phyloP scores from a whole-genome alignment of 2,329 filamentous ascomycete genomes.

The Phialocephala sp. region DNA sequence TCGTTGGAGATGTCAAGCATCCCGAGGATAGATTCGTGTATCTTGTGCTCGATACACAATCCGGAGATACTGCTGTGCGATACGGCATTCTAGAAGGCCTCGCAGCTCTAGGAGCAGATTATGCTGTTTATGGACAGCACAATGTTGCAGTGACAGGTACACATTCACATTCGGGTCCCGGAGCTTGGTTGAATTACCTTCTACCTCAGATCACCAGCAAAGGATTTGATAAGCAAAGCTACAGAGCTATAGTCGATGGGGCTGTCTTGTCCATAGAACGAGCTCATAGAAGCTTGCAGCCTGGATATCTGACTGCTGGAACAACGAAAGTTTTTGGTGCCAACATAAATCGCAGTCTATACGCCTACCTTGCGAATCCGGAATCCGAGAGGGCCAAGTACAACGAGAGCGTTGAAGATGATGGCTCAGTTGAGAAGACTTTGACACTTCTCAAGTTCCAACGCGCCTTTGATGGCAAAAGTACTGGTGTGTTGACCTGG shows the following conservation, averaged over 20 bases:
- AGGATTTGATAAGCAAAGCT: slow-evolving; percentile 86
- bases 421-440: slow-evolving; percentile 70
- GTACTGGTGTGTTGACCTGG: slow-evolving; percentile 85
- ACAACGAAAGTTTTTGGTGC: slow-evolving; percentile 73
- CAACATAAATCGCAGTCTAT: slow-evolving; percentile 89
- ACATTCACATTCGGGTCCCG: slow-evolving; percentile 90
- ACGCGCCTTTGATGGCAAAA: slow-evolving; percentile 74
- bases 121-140: slow-evolving; percentile 74
- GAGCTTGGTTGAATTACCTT: slow-evolving; percentile 93
- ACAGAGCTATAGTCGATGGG: slow-evolving; percentile 87
- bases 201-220: slow-evolving; percentile 88
- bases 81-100: slow-evolving; percentile 85
- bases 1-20: slow-evolving; percentile 72
- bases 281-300: slow-evolving; percentile 72
- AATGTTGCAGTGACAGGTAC: slow-evolving; percentile 93
- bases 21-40: slow-evolving; percentile 81
- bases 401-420: slow-evolving; percentile 55
- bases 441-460: slow-evolving; percentile 82
- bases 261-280: slow-evolving; percentile 80
- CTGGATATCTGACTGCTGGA: slow-evolving; percentile 73
- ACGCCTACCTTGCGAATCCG: slow-evolving; percentile 87
- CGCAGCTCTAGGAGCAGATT: slow-evolving; percentile 70
- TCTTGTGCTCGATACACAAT: slow-evolving; percentile 83
- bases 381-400: slow-evolving; percentile 75
- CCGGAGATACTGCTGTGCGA: slow-evolving; percentile 86